A percentile compares a stretch with the other conserved stretches of the same genome.
phyloP scores from a whole-genome alignment of 805 yeast species.

The Pichia rugopelliculosa region DNA sequence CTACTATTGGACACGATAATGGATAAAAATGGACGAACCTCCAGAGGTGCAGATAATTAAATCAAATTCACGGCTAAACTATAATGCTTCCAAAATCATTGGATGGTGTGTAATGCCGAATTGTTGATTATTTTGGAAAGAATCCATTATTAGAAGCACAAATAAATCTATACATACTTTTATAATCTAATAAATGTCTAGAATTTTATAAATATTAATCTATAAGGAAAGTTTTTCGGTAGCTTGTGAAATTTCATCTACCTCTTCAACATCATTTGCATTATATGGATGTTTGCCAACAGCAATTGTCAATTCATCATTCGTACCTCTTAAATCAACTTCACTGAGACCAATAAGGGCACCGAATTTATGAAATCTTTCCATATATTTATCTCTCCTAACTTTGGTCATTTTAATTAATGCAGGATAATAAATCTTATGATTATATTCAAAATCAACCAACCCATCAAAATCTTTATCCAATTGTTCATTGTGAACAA shows the following conservation, averaged over 20 bases:
- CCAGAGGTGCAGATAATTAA: too few species aligned
- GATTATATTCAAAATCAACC: slow-evolving; percentile 78
- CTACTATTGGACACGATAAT: too few species aligned
- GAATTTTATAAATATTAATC: not conserved
- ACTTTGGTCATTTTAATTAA: slow-evolving; percentile 52
- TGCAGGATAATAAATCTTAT: slow-evolving; percentile 70
- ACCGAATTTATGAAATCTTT: slow-evolving; percentile 68
- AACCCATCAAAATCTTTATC: slow-evolving; percentile 81
- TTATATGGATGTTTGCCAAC: slow-evolving; percentile 27
- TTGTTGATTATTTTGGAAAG: too few species aligned
- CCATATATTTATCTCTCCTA: slow-evolving; percentile 56
- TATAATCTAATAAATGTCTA: not conserved
- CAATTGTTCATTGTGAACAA: slow-evolving; percentile 74
- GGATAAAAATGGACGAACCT: too few species aligned
- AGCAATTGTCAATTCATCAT: slow-evolving; percentile 20
- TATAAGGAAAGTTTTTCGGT: not conserved
- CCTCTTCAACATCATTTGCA: not conserved
- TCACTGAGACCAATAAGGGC: slow-evolving; percentile 74
- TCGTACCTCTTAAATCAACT: slow-evolving; percentile 54
- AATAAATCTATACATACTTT: too few species aligned
- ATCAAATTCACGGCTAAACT: too few species aligned
- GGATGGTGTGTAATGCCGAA: too few species aligned
- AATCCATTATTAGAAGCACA: too few species aligned
- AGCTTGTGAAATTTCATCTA: not conserved
- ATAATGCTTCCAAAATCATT: too few species aligned